A percentile compares a stretch with the other conserved stretches of the same genome.
Evolutionary conservation across 257 asterid species (phyloP).

Genomic region (Ocimum tenuiflorum): DNA sequence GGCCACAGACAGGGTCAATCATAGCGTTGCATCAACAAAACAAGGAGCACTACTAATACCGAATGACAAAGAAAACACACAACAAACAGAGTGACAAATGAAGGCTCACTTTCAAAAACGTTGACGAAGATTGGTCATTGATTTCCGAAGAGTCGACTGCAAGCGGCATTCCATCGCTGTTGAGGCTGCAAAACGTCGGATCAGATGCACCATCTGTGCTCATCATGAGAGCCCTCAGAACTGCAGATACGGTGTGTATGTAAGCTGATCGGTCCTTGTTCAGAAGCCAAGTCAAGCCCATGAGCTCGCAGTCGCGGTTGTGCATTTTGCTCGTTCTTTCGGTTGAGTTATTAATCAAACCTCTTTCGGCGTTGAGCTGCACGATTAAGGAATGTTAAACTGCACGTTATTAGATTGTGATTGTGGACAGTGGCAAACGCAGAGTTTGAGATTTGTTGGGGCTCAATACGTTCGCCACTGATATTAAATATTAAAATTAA

Average conservation of each 20-base stretch:
- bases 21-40: slow-evolving; percentile 12
- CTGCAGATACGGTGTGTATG: slow-evolving; percentile 73
- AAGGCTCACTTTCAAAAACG: slow-evolving; percentile 10
- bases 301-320: slow-evolving; percentile 64
- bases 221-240: slow-evolving; percentile 74
- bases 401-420: not conserved
- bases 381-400: not conserved
- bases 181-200: slow-evolving; percentile 59
- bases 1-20: slow-evolving; percentile 9
- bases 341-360: slow-evolving; percentile 32
- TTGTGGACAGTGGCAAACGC: no score
- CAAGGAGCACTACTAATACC: not conserved
- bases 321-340: slow-evolving; percentile 59
- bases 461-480: no score
- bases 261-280: slow-evolving; percentile 64
- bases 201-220: slow-evolving; percentile 34
- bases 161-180: slow-evolving; percentile 80
- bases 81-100: slow-evolving; percentile 33
- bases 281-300: slow-evolving; percentile 93
- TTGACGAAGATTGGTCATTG: slow-evolving; percentile 48
- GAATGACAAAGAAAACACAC: slow-evolving; percentile 11
- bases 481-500: no score
- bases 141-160: slow-evolving; percentile 88
- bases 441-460: no score
- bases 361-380: slow-evolving; percentile 57